Percentiles rank a stretch among this genome's conserved stretches.
These are phyloP conservation scores for Sphaerostilbella broomeana DNA, from an alignment of 2,329 filamentous ascomycete species.

Conservation along the genomic window DNA sequence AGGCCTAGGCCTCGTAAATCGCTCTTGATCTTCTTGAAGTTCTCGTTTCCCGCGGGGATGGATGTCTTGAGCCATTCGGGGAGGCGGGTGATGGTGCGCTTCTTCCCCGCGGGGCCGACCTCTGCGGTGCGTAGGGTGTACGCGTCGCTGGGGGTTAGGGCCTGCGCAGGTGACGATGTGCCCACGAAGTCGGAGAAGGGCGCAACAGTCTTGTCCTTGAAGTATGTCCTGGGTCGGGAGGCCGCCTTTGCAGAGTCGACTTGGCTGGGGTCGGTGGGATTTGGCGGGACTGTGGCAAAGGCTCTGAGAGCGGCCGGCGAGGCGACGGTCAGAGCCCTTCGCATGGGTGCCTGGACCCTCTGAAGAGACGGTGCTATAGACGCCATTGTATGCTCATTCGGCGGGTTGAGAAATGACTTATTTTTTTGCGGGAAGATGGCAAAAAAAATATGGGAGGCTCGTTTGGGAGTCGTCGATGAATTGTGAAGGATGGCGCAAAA, in stretches of 20 bases:
- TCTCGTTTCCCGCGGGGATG: slow-evolving; percentile 71
- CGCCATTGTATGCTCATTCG: slow-evolving; percentile 27
- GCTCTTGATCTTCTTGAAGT: slow-evolving; percentile 92
- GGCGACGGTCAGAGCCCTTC: slow-evolving; percentile 33
- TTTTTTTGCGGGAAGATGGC: background rate
- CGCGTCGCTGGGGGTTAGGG: slow-evolving; percentile 47
- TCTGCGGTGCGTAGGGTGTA: slow-evolving; percentile 56
- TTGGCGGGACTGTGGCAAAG: slow-evolving; percentile 42
- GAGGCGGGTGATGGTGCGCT: slow-evolving; percentile 63
- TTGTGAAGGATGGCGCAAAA: background rate
- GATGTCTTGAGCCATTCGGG: slow-evolving; percentile 95
- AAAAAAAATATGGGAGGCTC: too few species aligned
- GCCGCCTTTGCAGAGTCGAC: slow-evolving; percentile 17
- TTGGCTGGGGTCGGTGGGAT: slow-evolving; percentile 22
- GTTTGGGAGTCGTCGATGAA: background rate
- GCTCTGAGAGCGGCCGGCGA: slow-evolving; percentile 28
- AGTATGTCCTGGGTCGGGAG: slow-evolving; percentile 42
- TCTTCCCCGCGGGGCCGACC: slow-evolving; percentile 56
- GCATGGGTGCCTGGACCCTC: slow-evolving; percentile 36
- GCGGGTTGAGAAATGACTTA: too few species aligned
- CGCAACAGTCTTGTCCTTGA: slow-evolving; percentile 52
- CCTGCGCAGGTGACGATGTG: slow-evolving; percentile 31
- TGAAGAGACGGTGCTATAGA: slow-evolving; percentile 36
- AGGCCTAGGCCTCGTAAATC: slow-evolving; percentile 84
- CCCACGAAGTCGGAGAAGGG: slow-evolving; percentile 54